Percentiles rank a stretch among this genome's conserved stretches.
Conservation (phyloP, 495 filamentous ascomycete species). For the Penicillium fimorum region DNA sequence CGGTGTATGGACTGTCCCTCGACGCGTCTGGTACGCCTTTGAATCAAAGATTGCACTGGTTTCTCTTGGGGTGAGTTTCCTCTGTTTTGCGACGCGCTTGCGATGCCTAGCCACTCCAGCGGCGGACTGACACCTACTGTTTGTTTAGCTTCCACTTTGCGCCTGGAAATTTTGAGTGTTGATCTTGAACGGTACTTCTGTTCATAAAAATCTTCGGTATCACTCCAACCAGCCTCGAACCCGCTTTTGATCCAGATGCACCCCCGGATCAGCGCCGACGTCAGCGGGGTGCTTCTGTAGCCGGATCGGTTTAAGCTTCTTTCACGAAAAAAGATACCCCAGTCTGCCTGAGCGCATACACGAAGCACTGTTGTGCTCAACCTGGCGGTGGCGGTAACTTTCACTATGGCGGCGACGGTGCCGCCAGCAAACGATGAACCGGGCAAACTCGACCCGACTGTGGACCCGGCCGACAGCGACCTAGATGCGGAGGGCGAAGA, state of each 20-base stretch:
- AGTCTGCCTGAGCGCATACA: constrained; percentile 12
- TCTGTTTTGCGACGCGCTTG: constrained; percentile 25
- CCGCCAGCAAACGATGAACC: constrained; percentile 43
- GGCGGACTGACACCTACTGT: constrained; percentile 22
- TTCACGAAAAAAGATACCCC: constrained; percentile 12
- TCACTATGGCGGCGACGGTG: constrained; percentile 51
- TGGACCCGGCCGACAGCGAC: constrained; percentile 47
- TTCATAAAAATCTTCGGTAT: not conserved
- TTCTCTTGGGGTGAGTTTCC: constrained; percentile 27
- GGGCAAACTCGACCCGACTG: constrained; percentile 33
- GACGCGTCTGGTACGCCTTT: constrained; percentile 38
- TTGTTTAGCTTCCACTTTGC: constrained; percentile 22
- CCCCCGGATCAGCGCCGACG: constrained; percentile 29
- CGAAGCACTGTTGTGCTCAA: constrained; percentile 23
- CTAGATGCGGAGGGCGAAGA: constrained; percentile 55
- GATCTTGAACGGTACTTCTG: not conserved
- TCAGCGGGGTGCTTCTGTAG: constrained; percentile 34
- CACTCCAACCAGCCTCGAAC: not conserved
- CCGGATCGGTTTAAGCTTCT: constrained; percentile 15
- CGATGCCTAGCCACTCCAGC: constrained; percentile 16
- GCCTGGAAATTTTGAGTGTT: constrained; percentile 12
- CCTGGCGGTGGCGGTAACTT: constrained; percentile 48
- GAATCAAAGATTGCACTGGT: constrained; percentile 11
- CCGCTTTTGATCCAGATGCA: constrained; percentile 25
- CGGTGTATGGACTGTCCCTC: constrained; percentile 31